A percentile compares a stretch with the other conserved stretches of the same genome.
Evolutionary conservation across 305 asterid species (phyloP).

Genomic region (Euphrasia arctica): DNA sequence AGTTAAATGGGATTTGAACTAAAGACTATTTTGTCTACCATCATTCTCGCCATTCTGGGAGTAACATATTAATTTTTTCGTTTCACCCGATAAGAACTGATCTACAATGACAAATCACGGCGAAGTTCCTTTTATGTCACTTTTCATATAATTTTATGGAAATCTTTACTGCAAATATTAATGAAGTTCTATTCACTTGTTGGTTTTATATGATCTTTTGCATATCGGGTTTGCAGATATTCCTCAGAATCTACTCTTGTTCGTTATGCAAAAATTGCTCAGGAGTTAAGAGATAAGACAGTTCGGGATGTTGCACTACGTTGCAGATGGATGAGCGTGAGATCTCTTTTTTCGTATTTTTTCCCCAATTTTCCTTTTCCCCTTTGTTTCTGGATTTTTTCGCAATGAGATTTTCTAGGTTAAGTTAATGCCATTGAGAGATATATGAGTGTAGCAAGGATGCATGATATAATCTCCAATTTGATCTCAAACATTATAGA

Average conservation of each 20-base stretch:
- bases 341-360: constrained; percentile 27
- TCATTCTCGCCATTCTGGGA: background rate
- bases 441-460: background rate
- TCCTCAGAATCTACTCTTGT: constrained; percentile 43
- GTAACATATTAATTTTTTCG: background rate
- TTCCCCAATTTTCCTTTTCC: background rate
- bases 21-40: background rate
- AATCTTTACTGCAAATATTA: constrained; percentile 9
- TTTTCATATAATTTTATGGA: background rate
- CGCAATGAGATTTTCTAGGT: constrained; percentile 22
- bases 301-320: constrained; percentile 56
- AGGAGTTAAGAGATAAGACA: constrained; percentile 67
- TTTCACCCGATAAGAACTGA: background rate
- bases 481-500: constrained; percentile 4
- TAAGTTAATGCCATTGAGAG: constrained; percentile 12
- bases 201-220: constrained; percentile 16
- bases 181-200: constrained; percentile 6
- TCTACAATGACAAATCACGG: background rate
- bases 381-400: constrained; percentile 5
- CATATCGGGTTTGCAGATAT: constrained; percentile 48
- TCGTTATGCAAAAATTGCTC: constrained; percentile 79
- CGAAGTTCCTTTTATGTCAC: no score
- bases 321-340: constrained; percentile 70
- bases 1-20: background rate
- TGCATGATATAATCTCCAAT: constrained; percentile 4